Base-by-base conservation (phyloP, 257 asterid species). In the Solanum microdontum region DNA sequence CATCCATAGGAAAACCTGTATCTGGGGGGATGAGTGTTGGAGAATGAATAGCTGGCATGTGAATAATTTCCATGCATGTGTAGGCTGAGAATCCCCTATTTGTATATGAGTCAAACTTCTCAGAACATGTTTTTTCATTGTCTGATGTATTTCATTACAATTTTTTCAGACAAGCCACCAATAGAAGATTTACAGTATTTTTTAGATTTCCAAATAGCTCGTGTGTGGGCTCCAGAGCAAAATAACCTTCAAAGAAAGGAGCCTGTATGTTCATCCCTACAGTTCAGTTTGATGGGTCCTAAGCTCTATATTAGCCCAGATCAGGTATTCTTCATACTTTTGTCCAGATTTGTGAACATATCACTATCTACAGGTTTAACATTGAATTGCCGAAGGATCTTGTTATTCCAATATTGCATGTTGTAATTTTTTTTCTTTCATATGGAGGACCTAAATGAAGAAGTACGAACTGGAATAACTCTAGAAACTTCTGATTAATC, bases 231-330 rank as follows among this genome's bases (percentile, higher is more conserved):
- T 86, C 99, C 99, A 17, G 99, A 97, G 91, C 98, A 92, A 90
- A 97, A 93, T 90, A 94, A 90, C 87, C 92, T 93, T 87, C 99
- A 93, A 70, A 86, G 99, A 84, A 97, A 97, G 92, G 99, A 93
- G 90, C 99, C 99, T 11, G 99, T 97, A 10, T 97, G 99, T 82
- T 85, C 93, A 10, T 92, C 94, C 70, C 98, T 97, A 74, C 99
- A 96, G 91, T 96, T 97, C 94, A 97, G 99, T 88, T 93, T 97
- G 92, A 97, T 97, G 98, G 99, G 99, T 51, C 99, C 99, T 83
- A 97, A 97, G 92, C 99, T 97, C 40, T 95, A 93, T 84, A 93
- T 97, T 85, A 95, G 98, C 90, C 96, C 97, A 10, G 98, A 97
- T 93, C 99, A 97, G 99, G 99, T 97, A 93, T 72, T 34, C 72